Conservation (phyloP, 345 rosid genomes). For the Triadica sebifera region DNA sequence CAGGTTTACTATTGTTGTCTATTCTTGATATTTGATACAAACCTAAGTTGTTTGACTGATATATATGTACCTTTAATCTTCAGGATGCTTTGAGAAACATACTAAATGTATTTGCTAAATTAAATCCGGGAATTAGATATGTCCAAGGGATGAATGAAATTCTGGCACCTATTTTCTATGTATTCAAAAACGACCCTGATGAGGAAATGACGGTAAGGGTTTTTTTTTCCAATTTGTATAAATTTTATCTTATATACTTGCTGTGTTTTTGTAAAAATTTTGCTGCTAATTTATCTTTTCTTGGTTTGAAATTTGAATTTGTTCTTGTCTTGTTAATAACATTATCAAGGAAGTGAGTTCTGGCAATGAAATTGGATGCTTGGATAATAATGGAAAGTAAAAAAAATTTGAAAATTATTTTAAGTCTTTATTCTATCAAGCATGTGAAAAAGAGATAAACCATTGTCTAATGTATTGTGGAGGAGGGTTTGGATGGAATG, state of each 20-base stretch:
- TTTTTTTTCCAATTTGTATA: background rate
- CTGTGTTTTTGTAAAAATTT: background rate
- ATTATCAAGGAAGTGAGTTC: background rate
- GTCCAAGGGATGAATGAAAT: conserved; percentile 99
- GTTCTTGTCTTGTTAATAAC: background rate
- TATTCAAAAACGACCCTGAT: conserved; percentile 79
- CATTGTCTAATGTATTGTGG: background rate
- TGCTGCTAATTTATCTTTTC: background rate
- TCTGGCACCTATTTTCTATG: conserved; percentile 84
- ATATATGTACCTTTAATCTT: conserved; percentile 19
- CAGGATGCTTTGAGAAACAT: conserved; percentile 85
- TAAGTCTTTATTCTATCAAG: background rate
- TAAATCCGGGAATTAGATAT: conserved; percentile 96
- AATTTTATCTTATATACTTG: background rate
- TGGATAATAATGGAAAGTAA: background rate
- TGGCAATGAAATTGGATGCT: background rate
- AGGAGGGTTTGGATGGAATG: background rate
- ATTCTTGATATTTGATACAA: background rate
- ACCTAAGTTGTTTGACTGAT: conserved; percentile 23
- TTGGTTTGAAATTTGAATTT: background rate
- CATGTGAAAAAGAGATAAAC: background rate
- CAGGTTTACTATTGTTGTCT: conserved; percentile 51
- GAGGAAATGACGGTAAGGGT: conserved; percentile 67
- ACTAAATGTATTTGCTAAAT: conserved; percentile 78
- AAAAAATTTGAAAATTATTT: background rate